phyloP scores from a whole-genome alignment of 2,329 filamentous ascomycete species.

The Aspergillus pseudoviridinutans region DNA sequence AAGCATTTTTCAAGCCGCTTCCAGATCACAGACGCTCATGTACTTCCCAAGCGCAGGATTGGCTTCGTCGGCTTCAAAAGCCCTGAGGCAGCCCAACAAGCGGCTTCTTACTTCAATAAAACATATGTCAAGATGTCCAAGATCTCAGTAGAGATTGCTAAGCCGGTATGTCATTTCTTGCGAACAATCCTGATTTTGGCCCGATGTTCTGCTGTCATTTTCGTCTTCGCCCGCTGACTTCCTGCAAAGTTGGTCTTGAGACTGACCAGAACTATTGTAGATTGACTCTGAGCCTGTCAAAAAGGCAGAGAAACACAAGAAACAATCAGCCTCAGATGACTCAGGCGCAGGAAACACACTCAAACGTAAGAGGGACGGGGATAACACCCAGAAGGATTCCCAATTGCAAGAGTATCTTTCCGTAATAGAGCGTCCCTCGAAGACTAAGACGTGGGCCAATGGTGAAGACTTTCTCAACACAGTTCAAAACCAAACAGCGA shows the following conservation, averaged over 20 bases:
- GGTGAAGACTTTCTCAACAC: conserved; percentile 42
- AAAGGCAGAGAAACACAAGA: conserved; percentile 22
- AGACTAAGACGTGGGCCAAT: conserved; percentile 61
- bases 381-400: conserved; percentile 65
- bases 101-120: conserved; percentile 92
- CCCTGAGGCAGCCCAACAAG: conserved; percentile 71
- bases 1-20: conserved; percentile 80
- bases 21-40: conserved; percentile 84
- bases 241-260: conserved; percentile 35
- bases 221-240: conserved; percentile 33
- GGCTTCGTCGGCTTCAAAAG: conserved; percentile 94
- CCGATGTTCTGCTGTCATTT: conserved; percentile 10
- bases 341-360: conserved; percentile 25
- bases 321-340: conserved; percentile 17
- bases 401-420: conserved; percentile 84
- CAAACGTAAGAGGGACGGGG: conserved; percentile 41
- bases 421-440: conserved; percentile 69
- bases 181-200: conserved; percentile 11
- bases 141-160: conserved; percentile 83
- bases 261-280: conserved; percentile 39
- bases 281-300: conserved; percentile 34
- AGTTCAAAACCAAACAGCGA: conserved; percentile 13
- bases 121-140: conserved; percentile 95
- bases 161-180: conserved; percentile 57
- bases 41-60: conserved; percentile 84